These are phyloP conservation scores for Chrysochromulina parva DNA, from an alignment of 78 protist genomes.

Conservation along the genomic window DNA sequence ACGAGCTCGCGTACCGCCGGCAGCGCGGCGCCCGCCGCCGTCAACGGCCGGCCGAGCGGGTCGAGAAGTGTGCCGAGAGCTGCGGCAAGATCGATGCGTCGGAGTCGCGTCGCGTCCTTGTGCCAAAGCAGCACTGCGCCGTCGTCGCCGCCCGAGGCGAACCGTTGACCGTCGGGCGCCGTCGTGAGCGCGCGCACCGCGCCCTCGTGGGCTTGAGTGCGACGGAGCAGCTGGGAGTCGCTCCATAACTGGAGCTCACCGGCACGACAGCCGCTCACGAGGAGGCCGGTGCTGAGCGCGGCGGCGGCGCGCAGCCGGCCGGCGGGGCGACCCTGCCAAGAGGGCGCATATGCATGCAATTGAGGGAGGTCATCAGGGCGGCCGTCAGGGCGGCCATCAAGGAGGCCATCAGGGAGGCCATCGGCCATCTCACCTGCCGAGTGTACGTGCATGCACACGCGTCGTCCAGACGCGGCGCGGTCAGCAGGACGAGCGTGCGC, in stretches of 20 bases:
- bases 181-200: neutral
- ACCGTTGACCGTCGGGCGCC: neutral
- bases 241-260: constrained; percentile 5
- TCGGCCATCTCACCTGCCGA: neutral
- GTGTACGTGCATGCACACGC: neutral
- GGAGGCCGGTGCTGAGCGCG: neutral
- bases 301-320: neutral
- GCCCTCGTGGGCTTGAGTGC: neutral
- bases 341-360: neutral
- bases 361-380: neutral
- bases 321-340: neutral
- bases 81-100: neutral
- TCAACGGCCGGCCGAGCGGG: neutral
- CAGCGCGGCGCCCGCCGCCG: neutral
- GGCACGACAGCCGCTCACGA: neutral
- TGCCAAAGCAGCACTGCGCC: too few relatives aligned
- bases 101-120: neutral
- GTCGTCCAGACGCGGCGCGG: neutral
- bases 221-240: neutral
- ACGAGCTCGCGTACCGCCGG: neutral
- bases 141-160: constrained; percentile 12
- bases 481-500: neutral
- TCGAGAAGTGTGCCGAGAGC: neutral
- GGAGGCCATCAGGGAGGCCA: too few relatives aligned
- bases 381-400: too few relatives aligned